These are phyloP conservation scores for Quercus phellos DNA, from an alignment of 331 rosid genomes.

Conservation along the genomic window DNA sequence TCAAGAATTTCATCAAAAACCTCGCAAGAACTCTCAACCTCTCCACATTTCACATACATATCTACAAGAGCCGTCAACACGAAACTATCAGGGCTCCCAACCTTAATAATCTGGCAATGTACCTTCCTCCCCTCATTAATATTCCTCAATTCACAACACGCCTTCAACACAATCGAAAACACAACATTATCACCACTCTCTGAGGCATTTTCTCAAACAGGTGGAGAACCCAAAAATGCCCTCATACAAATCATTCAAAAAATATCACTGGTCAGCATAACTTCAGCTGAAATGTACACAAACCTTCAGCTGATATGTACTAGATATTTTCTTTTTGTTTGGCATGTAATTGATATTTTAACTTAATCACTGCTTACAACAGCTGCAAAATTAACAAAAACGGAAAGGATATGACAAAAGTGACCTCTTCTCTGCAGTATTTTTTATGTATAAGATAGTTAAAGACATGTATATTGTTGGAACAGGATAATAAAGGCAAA, in stretches of 20 bases:
- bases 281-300: too few relatives aligned
- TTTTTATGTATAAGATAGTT: not conserved
- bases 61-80: slow-evolving; percentile 54
- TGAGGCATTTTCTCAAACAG: slow-evolving; percentile 26
- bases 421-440: too few relatives aligned
- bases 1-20: slow-evolving; percentile 70
- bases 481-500: not conserved
- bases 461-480: not conserved
- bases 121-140: slow-evolving; percentile 34
- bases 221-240: slow-evolving; percentile 41
- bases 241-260: slow-evolving; percentile 43
- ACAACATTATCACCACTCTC: slow-evolving; percentile 39
- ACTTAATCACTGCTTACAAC: too few relatives aligned
- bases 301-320: too few relatives aligned
- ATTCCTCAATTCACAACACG: slow-evolving; percentile 53
- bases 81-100: slow-evolving; percentile 42
- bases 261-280: slow-evolving; percentile 33
- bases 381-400: too few relatives aligned
- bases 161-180: slow-evolving; percentile 55
- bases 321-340: too few relatives aligned
- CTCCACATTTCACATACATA: slow-evolving; percentile 32
- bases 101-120: slow-evolving; percentile 58
- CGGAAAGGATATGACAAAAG: too few relatives aligned
- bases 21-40: slow-evolving; percentile 38
- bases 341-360: too few relatives aligned